Base-by-base conservation (phyloP, 73 alveolate species). In the Halteria grandinella region DNA sequence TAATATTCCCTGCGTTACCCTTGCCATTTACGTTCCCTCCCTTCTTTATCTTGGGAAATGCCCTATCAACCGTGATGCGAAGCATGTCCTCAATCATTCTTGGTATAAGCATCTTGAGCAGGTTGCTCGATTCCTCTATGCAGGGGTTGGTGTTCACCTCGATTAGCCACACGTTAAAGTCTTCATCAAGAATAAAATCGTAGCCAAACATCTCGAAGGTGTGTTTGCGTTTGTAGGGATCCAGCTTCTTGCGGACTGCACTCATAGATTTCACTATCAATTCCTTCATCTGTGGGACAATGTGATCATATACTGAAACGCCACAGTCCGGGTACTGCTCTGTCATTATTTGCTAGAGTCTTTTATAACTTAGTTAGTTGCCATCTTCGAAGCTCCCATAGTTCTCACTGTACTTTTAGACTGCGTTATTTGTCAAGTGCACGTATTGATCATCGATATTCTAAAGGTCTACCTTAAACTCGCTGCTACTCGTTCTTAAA, bases 131-230 rank as follows among this genome's bases (percentile, higher is more conserved):
- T 64, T 86, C 95, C 62, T 94, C 99, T 27, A 92, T 51, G 62
- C 99, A 94, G 5, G 99, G 99, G 73, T 94, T 94, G n/a, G 99
- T 94, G 83, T 94, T 94, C 25, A 94, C 91, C 62, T 94, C 99
- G 21, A 94, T 89, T 18, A 94, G 82, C 95, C 94, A 94, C 1
- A 96, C 92, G 41, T 92, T 87, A 48, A 69, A 78, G 71, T 91
- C 83, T 31, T 83, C 75, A 88, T 91, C 98, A 25, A 94, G 55
- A 27, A 94, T 90, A 73, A 94, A 94, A 69, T 94, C 98, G 74
- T 94, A 94, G 41, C 98, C 98, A 58, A 94, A 94, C 27, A 94
- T 76, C 72, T 94, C 98, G 76, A 94, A 91, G 64, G 76, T 54
- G 32, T 73, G 60, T 64, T 55, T 73, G 17, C 77, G 7, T 20